Evolutionary conservation across 164 flowering plant genomes (phyloP).

Genomic region (Saururus chinensis): DNA sequence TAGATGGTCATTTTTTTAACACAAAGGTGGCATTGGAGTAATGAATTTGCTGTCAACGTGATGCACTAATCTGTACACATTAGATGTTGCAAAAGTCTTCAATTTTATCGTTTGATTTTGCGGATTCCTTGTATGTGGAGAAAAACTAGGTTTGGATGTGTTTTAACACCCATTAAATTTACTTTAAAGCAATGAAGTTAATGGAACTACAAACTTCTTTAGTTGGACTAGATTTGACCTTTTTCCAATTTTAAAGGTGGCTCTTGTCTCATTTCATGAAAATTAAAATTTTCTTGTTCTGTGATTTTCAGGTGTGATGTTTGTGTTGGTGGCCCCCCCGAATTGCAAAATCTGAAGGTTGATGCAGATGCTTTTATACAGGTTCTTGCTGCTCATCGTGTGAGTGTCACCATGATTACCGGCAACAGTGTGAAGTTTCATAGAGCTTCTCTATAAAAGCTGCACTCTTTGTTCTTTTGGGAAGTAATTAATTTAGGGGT

Average conservation of each 20-base stretch:
- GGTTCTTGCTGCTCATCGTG: slow-evolving; percentile 39
- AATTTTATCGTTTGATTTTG: too few relatives aligned
- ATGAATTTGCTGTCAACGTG: too few relatives aligned
- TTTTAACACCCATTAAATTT: too few relatives aligned
- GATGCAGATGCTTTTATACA: slow-evolving; percentile 52
- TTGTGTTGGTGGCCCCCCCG: slow-evolving; percentile 65
- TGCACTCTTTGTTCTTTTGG: background rate
- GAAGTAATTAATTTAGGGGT: background rate
- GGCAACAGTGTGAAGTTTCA: background rate
- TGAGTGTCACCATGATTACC: slow-evolving; percentile 17
- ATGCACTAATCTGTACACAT: too few relatives aligned
- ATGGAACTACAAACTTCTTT: too few relatives aligned
- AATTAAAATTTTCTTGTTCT: background rate
- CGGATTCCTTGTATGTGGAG: too few relatives aligned
- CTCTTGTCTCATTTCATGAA: background rate
- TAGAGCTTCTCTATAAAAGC: background rate
- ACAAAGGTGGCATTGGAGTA: too few relatives aligned
- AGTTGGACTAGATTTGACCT: too few relatives aligned
- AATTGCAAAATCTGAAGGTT: slow-evolving; percentile 44
- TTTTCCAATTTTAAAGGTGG: background rate
- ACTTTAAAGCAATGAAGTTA: too few relatives aligned
- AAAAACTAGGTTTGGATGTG: too few relatives aligned
- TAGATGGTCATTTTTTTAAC: too few relatives aligned
- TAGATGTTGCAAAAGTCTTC: too few relatives aligned
- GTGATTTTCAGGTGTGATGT: slow-evolving; percentile 65